Percentiles rank a stretch among this genome's conserved stretches.
Conservation (phyloP, 2,329 filamentous ascomycete species). For the Penicillium sp. region DNA sequence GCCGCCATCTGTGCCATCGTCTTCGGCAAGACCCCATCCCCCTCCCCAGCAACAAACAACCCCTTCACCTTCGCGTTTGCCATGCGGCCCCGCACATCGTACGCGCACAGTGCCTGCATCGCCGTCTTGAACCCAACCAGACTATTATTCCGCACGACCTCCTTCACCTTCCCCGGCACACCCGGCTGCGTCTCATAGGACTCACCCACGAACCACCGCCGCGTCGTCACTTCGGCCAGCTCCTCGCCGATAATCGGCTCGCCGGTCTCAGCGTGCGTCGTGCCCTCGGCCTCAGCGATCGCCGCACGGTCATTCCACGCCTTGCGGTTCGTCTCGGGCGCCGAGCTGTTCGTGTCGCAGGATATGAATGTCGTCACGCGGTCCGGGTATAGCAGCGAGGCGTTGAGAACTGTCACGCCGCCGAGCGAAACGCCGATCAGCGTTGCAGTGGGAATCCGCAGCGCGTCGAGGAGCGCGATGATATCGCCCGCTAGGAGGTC, state of each 20-base stretch:
- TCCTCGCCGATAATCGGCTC: conserved; percentile 64
- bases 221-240: conserved; percentile 72
- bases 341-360: conserved; percentile 78
- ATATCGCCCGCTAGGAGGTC: conserved; percentile 73
- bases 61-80: conserved; percentile 47
- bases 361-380: conserved; percentile 67
- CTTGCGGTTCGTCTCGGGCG: conserved; percentile 73
- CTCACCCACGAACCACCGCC: conserved; percentile 72
- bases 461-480: conserved; percentile 66
- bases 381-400: conserved; percentile 68
- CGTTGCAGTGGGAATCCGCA: conserved; percentile 70
- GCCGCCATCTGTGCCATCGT: conserved; percentile 77
- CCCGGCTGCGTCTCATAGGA: conserved; percentile 62
- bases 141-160: conserved; percentile 72
- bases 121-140: conserved; percentile 80
- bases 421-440: conserved; percentile 81
- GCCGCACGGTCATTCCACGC: conserved; percentile 80
- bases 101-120: conserved; percentile 65
- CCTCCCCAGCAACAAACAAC: conserved; percentile 72
- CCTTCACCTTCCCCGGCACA: conserved; percentile 62
- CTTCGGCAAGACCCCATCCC: conserved; percentile 75
- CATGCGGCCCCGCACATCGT: conserved; percentile 56
- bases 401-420: conserved; percentile 76
- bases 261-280: conserved; percentile 39
- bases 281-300: conserved; percentile 64